Percentiles rank a stretch among this genome's conserved stretches.
These are phyloP conservation scores for Mortierella sp. DNA, from an alignment of 371 early-diverging fungal genomes.

Conservation along the genomic window DNA sequence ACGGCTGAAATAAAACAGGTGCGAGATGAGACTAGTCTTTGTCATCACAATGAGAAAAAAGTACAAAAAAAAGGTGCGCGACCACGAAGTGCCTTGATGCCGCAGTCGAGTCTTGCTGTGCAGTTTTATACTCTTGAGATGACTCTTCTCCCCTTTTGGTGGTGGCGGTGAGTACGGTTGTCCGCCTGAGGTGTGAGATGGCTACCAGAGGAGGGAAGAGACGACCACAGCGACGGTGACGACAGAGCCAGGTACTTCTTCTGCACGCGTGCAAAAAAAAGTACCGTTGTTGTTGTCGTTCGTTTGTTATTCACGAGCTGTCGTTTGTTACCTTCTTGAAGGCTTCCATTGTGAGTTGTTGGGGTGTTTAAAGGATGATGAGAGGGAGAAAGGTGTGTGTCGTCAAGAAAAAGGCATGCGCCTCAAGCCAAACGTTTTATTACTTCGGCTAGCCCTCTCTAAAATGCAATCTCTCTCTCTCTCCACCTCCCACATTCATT, in stretches of 20 bases:
- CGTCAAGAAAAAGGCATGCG: not conserved
- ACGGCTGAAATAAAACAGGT: not conserved
- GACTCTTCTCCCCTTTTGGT: not conserved
- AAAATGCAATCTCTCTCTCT: not conserved
- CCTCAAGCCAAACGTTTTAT: not conserved
- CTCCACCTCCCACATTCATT: not conserved
- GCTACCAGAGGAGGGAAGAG: not conserved
- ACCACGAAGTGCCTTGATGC: not conserved
- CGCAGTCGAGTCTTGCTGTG: not conserved
- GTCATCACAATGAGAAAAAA: not conserved
- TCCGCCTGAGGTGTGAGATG: not conserved
- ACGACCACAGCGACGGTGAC: not conserved
- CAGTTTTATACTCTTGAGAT: not conserved
- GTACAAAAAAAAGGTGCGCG: not conserved
- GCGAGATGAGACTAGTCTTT: not conserved
- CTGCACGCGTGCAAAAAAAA: not conserved
- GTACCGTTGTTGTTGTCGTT: not conserved
- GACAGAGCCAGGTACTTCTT: not conserved
- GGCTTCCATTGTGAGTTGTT: conserved; percentile 32
- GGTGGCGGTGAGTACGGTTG: not conserved
- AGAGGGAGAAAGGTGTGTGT: not conserved
- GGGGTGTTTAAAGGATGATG: conserved; percentile 9
- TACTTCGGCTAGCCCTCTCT: not conserved
- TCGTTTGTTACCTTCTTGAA: conserved; percentile 39
- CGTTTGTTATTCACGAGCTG: not conserved